These are phyloP conservation scores for Candida ortonii DNA, from an alignment of 805 yeast genomes.

Conservation along the genomic window DNA sequence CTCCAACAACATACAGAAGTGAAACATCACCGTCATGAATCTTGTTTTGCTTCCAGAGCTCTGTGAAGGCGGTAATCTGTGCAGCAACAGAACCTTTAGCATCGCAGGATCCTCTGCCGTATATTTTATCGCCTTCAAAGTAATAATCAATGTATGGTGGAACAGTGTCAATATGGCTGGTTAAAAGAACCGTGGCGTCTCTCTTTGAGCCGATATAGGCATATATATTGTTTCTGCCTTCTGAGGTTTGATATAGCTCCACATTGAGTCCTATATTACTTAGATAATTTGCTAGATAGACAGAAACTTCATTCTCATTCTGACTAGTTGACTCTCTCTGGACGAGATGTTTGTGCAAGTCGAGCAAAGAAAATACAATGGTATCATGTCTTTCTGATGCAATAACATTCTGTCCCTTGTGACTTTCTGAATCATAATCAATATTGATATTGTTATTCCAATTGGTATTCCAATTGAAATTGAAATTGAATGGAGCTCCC, in stretches of 20 bases:
- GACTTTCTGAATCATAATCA: not conserved
- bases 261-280: conserved; percentile 48
- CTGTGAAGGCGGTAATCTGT: conserved; percentile 53
- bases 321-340: conserved; percentile 35
- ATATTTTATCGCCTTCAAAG: conserved; percentile 46
- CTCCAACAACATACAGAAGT: conserved; percentile 65
- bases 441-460: conserved; percentile 4
- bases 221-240: conserved; percentile 47
- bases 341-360: conserved; percentile 36
- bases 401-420: not conserved
- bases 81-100: conserved; percentile 72
- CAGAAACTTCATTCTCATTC: conserved; percentile 38
- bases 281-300: conserved; percentile 40
- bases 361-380: conserved; percentile 25
- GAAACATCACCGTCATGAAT: conserved; percentile 54
- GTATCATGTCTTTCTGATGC: not conserved
- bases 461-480: conserved; percentile 9
- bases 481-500: conserved; percentile 8
- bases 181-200: conserved; percentile 48
- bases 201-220: conserved; percentile 50
- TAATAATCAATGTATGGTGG: conserved; percentile 60
- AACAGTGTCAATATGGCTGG: conserved; percentile 71
- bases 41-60: conserved; percentile 37
- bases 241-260: conserved; percentile 39
- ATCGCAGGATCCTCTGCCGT: conserved; percentile 67